phyloP scores from a whole-genome alignment of 371 early-diverging fungal genomes.

The Mortierella sp. region DNA sequence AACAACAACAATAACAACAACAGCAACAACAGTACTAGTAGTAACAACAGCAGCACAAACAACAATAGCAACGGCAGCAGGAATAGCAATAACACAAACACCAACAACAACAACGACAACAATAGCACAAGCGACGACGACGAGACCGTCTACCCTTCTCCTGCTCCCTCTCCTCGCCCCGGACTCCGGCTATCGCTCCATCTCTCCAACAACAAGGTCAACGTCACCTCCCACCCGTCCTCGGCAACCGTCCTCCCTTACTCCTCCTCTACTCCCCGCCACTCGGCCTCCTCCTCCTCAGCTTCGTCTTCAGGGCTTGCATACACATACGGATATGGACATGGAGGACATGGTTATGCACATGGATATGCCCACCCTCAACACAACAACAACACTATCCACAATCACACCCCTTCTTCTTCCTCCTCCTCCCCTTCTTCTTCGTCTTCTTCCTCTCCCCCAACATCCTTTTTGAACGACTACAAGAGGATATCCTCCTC shows the following conservation, averaged over 20 bases:
- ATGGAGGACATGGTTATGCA: neutral
- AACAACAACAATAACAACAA: no score
- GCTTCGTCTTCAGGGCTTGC: slow-evolving; percentile 15
- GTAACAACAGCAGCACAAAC: neutral
- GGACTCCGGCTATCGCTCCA: slow-evolving; percentile 46
- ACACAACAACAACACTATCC: neutral
- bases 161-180: slow-evolving; percentile 47
- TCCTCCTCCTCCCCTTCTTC: slow-evolving; percentile 12
- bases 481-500: neutral
- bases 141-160: slow-evolving; percentile 45
- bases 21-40: neutral
- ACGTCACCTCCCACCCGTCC: slow-evolving; percentile 34
- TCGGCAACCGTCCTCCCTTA: slow-evolving; percentile 24
- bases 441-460: neutral
- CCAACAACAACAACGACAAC: neutral
- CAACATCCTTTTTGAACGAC: neutral
- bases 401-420: slow-evolving; percentile 7
- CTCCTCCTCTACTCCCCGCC: slow-evolving; percentile 31
- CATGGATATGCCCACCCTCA: neutral
- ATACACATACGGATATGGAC: neutral
- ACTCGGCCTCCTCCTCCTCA: slow-evolving; percentile 16
- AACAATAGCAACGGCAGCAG: neutral
- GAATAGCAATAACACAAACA: neutral
- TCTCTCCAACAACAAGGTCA: slow-evolving; percentile 40
- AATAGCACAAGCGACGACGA: slow-evolving; percentile 8